Evolutionary conservation across 768 basidiomycete species (phyloP).

Genomic region (Sistotremastrum niveocremeum): DNA sequence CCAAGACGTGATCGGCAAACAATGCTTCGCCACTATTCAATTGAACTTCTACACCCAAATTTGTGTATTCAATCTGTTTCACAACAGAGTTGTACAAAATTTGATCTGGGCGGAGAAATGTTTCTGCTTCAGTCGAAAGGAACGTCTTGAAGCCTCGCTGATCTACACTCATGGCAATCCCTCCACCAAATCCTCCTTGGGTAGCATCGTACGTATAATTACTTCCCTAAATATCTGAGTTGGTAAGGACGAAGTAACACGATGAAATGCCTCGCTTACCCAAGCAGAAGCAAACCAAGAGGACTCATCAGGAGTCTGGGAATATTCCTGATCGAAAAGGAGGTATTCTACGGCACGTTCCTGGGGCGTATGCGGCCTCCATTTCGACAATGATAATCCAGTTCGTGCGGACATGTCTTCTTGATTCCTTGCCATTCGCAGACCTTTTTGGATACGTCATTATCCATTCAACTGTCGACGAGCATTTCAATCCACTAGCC

Average conservation of each 20-base stretch:
- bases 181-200: conserved; percentile 3
- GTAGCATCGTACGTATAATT: background rate
- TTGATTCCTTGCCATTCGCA: background rate
- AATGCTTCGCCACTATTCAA: background rate
- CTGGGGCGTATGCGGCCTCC: conserved; percentile 1
- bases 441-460: background rate
- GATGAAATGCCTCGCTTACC: background rate
- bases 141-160: conserved; percentile 6
- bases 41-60: conserved; percentile 1
- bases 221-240: background rate
- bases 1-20: background rate
- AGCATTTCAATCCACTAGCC: background rate
- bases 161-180: conserved; percentile 6
- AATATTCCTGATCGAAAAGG: conserved; percentile 4
- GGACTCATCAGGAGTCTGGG: conserved; percentile 4
- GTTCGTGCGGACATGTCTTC: conserved; percentile 4
- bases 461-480: background rate
- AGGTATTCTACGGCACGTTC: conserved; percentile 5
- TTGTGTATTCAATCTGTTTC: conserved; percentile 1
- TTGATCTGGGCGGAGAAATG: conserved; percentile 1
- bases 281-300: conserved; percentile 3
- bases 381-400: conserved; percentile 1
- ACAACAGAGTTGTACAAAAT: conserved; percentile 2
- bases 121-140: conserved; percentile 1
- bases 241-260: background rate